phyloP scores from a whole-genome alignment of 2,329 filamentous ascomycete genomes.

The Ceratocystis smalleyi region DNA sequence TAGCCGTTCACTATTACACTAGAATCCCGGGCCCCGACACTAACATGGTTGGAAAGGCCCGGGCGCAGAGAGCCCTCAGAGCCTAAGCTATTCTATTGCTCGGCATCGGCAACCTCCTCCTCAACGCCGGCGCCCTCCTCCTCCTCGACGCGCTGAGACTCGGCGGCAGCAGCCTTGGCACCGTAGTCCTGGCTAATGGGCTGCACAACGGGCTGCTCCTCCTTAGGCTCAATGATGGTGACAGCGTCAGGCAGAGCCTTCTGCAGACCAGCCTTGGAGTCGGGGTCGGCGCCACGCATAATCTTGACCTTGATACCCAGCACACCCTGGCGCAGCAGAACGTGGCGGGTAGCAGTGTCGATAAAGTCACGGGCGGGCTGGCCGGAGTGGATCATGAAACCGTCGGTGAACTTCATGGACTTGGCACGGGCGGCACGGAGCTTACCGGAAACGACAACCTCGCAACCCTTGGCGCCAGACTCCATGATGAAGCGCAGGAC shows the following conservation, averaged over 20 bases:
- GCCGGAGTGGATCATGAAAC: constrained; percentile 99
- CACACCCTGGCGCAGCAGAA: constrained; percentile 98
- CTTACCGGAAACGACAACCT: constrained; percentile 99
- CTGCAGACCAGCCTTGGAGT: constrained; percentile 95
- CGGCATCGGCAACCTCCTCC: constrained; percentile 34
- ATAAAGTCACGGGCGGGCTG: constrained; percentile 99
- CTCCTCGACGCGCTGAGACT: constrained; percentile 39
- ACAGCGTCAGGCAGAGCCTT: constrained; percentile 97
- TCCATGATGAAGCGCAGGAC: constrained; percentile 99
- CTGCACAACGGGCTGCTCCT: constrained; percentile 89
- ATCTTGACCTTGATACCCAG: constrained; percentile 99
- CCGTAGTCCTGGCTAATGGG: constrained; percentile 98
- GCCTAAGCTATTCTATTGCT: constrained; percentile 25
- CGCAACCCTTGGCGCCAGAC: constrained; percentile 97
- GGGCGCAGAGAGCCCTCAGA: constrained; percentile 17
- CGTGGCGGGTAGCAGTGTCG: constrained; percentile 95
- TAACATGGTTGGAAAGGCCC: constrained; percentile 15
- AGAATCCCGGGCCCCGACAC: constrained; percentile 11
- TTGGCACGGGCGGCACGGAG: constrained; percentile 97
- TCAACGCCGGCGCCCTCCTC: constrained; percentile 38
- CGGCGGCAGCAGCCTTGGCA: constrained; percentile 56
- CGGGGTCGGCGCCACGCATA: constrained; percentile 98
- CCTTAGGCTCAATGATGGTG: constrained; percentile 99
- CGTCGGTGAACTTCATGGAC: constrained; percentile 99
- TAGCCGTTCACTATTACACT: constrained; percentile 10